Conservation (phyloP, 2,329 filamentous ascomycete genomes). For the Ceratocystis ficicola region DNA sequence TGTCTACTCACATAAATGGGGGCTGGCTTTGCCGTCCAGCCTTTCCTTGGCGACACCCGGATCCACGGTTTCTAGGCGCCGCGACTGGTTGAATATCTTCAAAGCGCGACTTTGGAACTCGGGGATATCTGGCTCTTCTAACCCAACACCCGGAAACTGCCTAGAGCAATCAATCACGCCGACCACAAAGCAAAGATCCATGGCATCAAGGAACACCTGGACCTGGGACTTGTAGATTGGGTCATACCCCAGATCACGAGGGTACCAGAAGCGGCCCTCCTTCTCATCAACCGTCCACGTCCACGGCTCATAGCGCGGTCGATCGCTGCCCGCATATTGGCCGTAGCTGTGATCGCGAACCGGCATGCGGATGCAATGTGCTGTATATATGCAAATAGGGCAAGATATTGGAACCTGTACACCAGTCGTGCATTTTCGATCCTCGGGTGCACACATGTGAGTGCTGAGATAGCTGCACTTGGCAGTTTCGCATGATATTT, state of each 20-base stretch:
- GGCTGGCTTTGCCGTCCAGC: not conserved
- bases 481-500: conserved; percentile 3
- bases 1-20: conserved; percentile 5
- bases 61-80: not conserved
- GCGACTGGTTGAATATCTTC: not conserved
- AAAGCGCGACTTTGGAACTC: not conserved
- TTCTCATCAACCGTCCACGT: conserved; percentile 1
- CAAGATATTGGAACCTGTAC: not conserved
- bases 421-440: not conserved
- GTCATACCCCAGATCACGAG: conserved; percentile 1
- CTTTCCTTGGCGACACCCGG: not conserved
- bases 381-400: not conserved
- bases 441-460: not conserved
- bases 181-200: conserved; percentile 11
- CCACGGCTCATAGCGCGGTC: conserved; percentile 4
- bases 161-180: conserved; percentile 2
- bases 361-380: not conserved
- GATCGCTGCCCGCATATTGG: not conserved
- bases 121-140: not conserved
- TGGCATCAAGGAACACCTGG: conserved; percentile 3
- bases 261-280: not conserved
- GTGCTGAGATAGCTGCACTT: conserved; percentile 8
- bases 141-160: not conserved
- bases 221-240: conserved; percentile 3
- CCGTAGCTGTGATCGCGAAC: not conserved